phyloP scores from a whole-genome alignment of 2,329 filamentous ascomycete genomes.

The Cryoendolithus antarcticus region DNA sequence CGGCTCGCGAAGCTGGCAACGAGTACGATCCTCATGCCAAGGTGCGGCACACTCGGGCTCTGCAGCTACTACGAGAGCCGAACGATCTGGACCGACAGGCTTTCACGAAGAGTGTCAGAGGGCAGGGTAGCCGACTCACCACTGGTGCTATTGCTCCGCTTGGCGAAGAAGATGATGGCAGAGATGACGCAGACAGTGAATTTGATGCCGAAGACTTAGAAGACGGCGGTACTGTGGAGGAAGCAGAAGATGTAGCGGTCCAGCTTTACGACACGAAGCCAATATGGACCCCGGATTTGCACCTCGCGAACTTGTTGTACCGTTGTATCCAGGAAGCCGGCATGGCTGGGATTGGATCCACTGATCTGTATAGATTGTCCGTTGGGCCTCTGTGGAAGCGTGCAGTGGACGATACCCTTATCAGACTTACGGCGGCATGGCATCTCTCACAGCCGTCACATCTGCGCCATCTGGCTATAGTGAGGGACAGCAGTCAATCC shows the following conservation, averaged over 20 bases:
- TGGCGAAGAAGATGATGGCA: conserved; percentile 9
- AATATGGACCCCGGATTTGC: conserved; percentile 43
- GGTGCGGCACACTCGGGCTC: conserved; percentile 14
- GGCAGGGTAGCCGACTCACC: conserved; percentile 2
- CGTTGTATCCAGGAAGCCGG: conserved; percentile 37
- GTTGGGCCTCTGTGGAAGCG: conserved; percentile 42
- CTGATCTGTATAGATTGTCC: conserved; percentile 21
- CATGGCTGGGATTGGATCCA: conserved; percentile 36
- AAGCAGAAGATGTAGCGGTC: conserved; percentile 1
- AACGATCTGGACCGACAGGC: conserved; percentile 17
- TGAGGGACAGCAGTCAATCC: conserved; percentile 40
- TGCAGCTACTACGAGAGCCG: conserved; percentile 30
- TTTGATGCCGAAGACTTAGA: conserved; percentile 13
- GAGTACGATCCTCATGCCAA: conserved; percentile 10
- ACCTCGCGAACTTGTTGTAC: conserved; percentile 40
- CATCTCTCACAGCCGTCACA: conserved; percentile 46
- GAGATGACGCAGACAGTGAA: conserved; percentile 14
- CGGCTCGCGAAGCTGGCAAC: conserved; percentile 16
- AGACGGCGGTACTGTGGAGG: conserved; percentile 3
- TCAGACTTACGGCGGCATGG: conserved; percentile 43
- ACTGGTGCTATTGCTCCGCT: conserved; percentile 1
- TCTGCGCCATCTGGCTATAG: conserved; percentile 43
- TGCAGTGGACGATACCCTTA: conserved; percentile 41
- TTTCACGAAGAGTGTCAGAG: conserved; percentile 5
- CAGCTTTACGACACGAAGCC: conserved; percentile 28